A percentile compares a stretch with the other conserved stretches of the same genome.
These are phyloP conservation scores for Debaryomyces udenii DNA, from an alignment of 1,139 yeast species.

Conservation along the genomic window DNA sequence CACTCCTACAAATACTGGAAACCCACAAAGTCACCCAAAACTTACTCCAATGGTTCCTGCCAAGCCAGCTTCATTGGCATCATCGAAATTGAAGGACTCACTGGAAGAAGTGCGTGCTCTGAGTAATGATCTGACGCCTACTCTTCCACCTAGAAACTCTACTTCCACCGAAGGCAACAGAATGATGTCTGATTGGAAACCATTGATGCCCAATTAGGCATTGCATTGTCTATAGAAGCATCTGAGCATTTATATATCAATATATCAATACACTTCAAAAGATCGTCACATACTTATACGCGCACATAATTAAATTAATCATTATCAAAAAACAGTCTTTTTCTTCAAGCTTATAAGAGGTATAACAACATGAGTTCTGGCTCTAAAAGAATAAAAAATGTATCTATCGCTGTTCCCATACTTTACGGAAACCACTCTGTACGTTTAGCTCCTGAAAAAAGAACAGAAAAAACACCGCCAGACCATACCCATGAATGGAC, in stretches of 20 bases:
- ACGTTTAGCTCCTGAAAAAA: slow-evolving; percentile 61
- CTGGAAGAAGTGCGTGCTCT: slow-evolving; percentile 2
- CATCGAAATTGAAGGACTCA: slow-evolving; percentile 20
- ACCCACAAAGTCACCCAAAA: slow-evolving; percentile 8
- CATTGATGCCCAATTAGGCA: slow-evolving; percentile 52
- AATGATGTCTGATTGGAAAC: slow-evolving; percentile 60
- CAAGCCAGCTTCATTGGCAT: slow-evolving; percentile 34
- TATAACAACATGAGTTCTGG: slow-evolving; percentile 21
- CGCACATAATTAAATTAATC: background rate
- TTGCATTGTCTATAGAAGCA: slow-evolving; percentile 1
- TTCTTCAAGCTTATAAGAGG: background rate
- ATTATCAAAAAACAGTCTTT: background rate
- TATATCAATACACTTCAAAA: background rate
- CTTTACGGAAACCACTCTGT: slow-evolving; percentile 85
- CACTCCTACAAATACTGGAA: slow-evolving; percentile 9
- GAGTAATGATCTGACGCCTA: slow-evolving; percentile 1
- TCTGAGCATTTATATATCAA: slow-evolving; percentile 3
- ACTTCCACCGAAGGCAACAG: slow-evolving; percentile 17
- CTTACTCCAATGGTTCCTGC: slow-evolving; percentile 41
- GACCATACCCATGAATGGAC: slow-evolving; percentile 98
- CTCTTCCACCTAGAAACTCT: slow-evolving; percentile 12
- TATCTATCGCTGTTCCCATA: slow-evolving; percentile 83
- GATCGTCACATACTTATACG: no score
- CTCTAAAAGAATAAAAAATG: slow-evolving; percentile 54
- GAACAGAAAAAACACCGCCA: slow-evolving; percentile 72